These are phyloP conservation scores for Salvia rosmarinus DNA, from an alignment of 257 asterid genomes.

Conservation along the genomic window DNA sequence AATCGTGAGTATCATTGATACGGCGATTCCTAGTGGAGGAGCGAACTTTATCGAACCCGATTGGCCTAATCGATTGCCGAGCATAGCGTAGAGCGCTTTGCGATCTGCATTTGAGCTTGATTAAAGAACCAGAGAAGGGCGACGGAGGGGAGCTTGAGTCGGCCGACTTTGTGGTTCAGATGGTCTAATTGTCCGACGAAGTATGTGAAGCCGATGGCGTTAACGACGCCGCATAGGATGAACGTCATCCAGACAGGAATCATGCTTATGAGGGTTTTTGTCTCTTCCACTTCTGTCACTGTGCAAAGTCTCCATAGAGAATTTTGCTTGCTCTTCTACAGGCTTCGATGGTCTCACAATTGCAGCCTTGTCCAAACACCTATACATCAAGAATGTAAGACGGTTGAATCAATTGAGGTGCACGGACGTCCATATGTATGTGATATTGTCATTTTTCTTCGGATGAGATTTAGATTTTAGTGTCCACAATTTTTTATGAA, in stretches of 20 bases:
- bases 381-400: conserved; percentile 25
- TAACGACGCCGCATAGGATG: conserved; percentile 48
- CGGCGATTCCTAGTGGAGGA: conserved; percentile 39
- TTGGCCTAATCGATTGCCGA: conserved; percentile 7
- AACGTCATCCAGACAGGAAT: conserved; percentile 48
- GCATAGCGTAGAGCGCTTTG: conserved; percentile 26
- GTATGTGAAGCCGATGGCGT: conserved; percentile 52
- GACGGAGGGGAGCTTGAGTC: conserved; percentile 33
- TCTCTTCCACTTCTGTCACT: conserved; percentile 56
- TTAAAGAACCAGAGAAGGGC: conserved; percentile 41
- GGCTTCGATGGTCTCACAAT: conserved; percentile 30
- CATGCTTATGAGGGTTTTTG: conserved; percentile 46
- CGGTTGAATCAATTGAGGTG: no score
- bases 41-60: conserved; percentile 30
- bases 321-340: conserved; percentile 39
- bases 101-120: conserved; percentile 31
- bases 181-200: conserved; percentile 43
- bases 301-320: conserved; percentile 48
- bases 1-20: conserved; percentile 44
- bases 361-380: conserved; percentile 60
- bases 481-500: no score
- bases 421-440: no score
- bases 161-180: conserved; percentile 40
- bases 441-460: no score
- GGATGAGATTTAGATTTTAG: no score